Percentiles rank a stretch among this genome's conserved stretches.
These are phyloP conservation scores for Cutaneotrichosporon daszewskae DNA, from an alignment of 1,284 basidiomycete species.

Conservation along the genomic window DNA sequence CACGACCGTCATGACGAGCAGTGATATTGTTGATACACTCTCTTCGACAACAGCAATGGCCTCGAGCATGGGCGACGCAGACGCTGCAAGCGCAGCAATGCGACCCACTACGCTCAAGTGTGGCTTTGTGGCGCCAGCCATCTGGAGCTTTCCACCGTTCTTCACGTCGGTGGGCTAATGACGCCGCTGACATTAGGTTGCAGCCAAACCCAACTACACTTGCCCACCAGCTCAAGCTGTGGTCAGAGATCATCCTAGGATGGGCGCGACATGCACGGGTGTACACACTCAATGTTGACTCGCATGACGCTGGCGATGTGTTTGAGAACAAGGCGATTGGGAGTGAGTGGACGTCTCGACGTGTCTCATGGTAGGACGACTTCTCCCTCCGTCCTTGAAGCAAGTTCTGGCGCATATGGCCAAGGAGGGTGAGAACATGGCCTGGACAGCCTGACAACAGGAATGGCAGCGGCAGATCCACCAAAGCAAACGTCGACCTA, in stretches of 20 bases:
- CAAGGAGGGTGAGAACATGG: conserved; percentile 33
- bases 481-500: conserved; percentile 42
- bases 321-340: conserved; percentile 43
- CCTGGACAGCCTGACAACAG: conserved; percentile 12
- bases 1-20: too few species aligned
- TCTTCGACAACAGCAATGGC: not conserved
- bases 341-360: conserved; percentile 25
- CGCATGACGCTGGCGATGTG: conserved; percentile 31
- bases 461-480: conserved; percentile 40
- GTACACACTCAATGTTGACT: conserved; percentile 45
- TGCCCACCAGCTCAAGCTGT: conserved; percentile 49
- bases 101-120: conserved; percentile 20
- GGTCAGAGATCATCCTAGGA: conserved; percentile 48
- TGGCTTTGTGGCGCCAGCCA: conserved; percentile 49
- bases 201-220: conserved; percentile 52
- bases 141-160: conserved; percentile 55
- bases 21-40: too few species aligned
- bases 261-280: conserved; percentile 47
- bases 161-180: conserved; percentile 46
- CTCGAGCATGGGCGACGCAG: too few species aligned
- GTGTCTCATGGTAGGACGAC: conserved; percentile 23
- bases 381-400: conserved; percentile 29
- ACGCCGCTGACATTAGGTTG: conserved; percentile 26
- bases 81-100: conserved; percentile 7
- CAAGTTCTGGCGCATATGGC: conserved; percentile 34